Conservation (phyloP, 768 basidiomycete genomes). For the Coprinellus micaceus region DNA sequence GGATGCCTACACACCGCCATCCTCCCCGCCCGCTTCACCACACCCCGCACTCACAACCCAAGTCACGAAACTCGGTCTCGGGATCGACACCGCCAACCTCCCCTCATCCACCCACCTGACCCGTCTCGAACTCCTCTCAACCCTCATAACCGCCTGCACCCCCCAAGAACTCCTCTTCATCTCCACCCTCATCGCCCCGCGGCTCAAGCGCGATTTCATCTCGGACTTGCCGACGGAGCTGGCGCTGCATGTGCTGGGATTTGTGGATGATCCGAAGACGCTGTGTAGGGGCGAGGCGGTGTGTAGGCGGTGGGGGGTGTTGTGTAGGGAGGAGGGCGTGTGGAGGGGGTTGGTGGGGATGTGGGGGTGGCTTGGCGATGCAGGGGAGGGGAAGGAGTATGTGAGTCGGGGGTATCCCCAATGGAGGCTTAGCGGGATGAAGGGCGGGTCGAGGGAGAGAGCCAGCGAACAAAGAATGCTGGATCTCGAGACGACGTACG, state of each 20-base stretch:
- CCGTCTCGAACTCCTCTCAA: slow-evolving; percentile 50
- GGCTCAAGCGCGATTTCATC: slow-evolving; percentile 62
- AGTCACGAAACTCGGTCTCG: background rate
- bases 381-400: slow-evolving; percentile 22
- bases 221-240: slow-evolving; percentile 51
- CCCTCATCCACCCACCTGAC: slow-evolving; percentile 26
- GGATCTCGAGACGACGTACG: too few species aligned
- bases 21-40: background rate
- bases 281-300: slow-evolving; percentile 70
- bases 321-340: slow-evolving; percentile 70
- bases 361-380: slow-evolving; percentile 53
- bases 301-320: slow-evolving; percentile 63
- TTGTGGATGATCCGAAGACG: slow-evolving; percentile 70
- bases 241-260: slow-evolving; percentile 68
- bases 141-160: slow-evolving; percentile 51
- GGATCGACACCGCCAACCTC: background rate
- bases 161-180: slow-evolving; percentile 64
- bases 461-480: too few species aligned
- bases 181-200: slow-evolving; percentile 58
- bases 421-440: slow-evolving; percentile 3
- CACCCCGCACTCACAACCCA: background rate
- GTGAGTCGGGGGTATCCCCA: background rate
- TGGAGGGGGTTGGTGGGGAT: slow-evolving; percentile 75
- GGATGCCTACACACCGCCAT: slow-evolving; percentile 15
- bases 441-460: slow-evolving; percentile 5